Conservation (phyloP, 352 stramenopile species). For the Phytophthora hybrid region DNA sequence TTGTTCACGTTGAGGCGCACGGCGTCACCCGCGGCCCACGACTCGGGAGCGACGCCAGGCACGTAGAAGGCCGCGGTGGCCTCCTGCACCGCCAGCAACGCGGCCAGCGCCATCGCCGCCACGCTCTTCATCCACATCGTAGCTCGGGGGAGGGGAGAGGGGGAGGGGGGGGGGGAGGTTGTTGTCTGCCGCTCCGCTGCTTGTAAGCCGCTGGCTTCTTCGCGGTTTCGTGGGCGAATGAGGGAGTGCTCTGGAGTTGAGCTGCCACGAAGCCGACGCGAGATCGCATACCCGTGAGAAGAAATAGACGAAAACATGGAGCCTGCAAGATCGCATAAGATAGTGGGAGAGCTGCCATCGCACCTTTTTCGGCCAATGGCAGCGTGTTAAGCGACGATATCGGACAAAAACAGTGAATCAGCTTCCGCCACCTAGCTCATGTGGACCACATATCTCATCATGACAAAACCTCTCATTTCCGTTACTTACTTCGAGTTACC, state of each 20-base stretch:
- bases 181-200: slow-evolving; percentile 14
- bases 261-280: slow-evolving; percentile 36
- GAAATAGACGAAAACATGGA: not conserved
- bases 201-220: slow-evolving; percentile 23
- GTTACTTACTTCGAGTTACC: slow-evolving; percentile 1
- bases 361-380: slow-evolving; percentile 10
- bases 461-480: slow-evolving; percentile 16
- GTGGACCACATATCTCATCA: not conserved
- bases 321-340: slow-evolving; percentile 16
- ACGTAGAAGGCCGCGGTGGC: slow-evolving; percentile 82
- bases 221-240: slow-evolving; percentile 25
- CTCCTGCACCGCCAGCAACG: slow-evolving; percentile 26
- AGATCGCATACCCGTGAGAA: slow-evolving; percentile 22
- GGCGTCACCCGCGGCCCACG: slow-evolving; percentile 81
- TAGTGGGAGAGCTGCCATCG: slow-evolving; percentile 13
- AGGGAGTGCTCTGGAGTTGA: slow-evolving; percentile 6
- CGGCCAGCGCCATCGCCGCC: slow-evolving; percentile 32
- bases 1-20: slow-evolving; percentile 98
- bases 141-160: slow-evolving; percentile 6
- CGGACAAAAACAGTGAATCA: slow-evolving; percentile 36
- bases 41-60: slow-evolving; percentile 85
- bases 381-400: slow-evolving; percentile 11
- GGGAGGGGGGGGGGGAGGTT: slow-evolving; percentile 2
- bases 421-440: slow-evolving; percentile 13
- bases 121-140: slow-evolving; percentile 49